These are phyloP conservation scores for Selenicereus undatus DNA, from an alignment of 148 eudicot species.

Conservation along the genomic window DNA sequence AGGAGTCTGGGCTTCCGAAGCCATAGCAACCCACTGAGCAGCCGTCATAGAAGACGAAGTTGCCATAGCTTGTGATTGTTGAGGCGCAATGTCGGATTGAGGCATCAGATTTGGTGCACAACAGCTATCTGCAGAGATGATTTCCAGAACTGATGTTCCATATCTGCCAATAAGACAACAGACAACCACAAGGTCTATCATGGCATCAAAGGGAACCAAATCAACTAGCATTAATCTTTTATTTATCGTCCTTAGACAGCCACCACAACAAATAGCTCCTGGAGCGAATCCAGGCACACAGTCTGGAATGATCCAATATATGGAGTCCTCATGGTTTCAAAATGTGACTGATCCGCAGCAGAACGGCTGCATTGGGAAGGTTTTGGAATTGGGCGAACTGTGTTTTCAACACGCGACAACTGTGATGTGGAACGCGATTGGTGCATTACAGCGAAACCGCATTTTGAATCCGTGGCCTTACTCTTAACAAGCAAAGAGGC, in stretches of 20 bases:
- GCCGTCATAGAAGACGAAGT: slow-evolving; percentile 11
- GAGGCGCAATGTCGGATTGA: not conserved
- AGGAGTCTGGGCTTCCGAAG: slow-evolving; percentile 15
- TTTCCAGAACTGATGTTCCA: slow-evolving; percentile 6
- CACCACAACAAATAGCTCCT: not conserved
- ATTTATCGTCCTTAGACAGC: not conserved
- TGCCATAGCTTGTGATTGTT: not conserved
- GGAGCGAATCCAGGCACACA: not conserved
- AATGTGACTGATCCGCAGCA: too few species aligned
- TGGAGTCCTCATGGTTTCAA: too few species aligned
- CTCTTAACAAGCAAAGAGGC: not conserved
- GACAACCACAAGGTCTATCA: not conserved
- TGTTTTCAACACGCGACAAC: too few species aligned
- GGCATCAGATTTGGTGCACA: slow-evolving; percentile 11
- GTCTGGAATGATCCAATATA: not conserved
- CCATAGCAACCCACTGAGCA: slow-evolving; percentile 23
- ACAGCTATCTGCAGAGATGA: slow-evolving; percentile 12
- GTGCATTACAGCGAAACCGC: too few species aligned
- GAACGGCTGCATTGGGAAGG: too few species aligned
- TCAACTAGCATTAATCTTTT: not conserved
- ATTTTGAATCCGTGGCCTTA: not conserved
- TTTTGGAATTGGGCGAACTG: too few species aligned
- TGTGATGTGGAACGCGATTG: too few species aligned
- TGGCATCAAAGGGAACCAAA: not conserved
- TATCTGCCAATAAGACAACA: slow-evolving; percentile 19